Evolutionary conservation across 2,329 filamentous ascomycete species (phyloP), one percentile per base, ranked within the genome.

Genomic region (Paradendryphiella salina): DNA sequence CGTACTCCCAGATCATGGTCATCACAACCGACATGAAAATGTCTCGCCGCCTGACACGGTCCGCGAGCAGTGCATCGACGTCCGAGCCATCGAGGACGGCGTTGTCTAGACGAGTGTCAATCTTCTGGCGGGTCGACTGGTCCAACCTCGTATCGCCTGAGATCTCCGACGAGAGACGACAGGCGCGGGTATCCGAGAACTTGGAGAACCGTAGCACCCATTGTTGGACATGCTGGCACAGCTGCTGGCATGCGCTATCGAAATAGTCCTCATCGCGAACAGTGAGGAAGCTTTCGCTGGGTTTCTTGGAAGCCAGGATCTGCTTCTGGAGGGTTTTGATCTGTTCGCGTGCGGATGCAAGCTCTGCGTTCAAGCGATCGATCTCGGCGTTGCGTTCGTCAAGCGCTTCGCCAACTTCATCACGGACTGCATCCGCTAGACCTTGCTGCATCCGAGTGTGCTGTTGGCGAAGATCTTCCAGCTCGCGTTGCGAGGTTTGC

Each of bases 1-100:
- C 87, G 69, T 95, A 96, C 74, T 99, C 94, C 92, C 92, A 99
- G 43, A 99, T 86, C 91, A 99, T 96, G 55, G 89, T 94, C 92
- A 97, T 97, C 48, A 93, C 90, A 73, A 99, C 91, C 31, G 91
- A 94, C 90, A 97, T 96, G 80, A 99, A 96, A 51, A 97, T 86
- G 72, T 97, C 93, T 53, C 93, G 86, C 54, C 94, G 87, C 66
- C 84, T 86, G 46, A 96, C 88, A 32, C 95, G 89, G 72, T 99
- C 93, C 60, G 83, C 83, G 40, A 99, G 85, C 67, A 96, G 94
- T 50, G 80, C 79, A 73, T 97, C 91, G 57, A 96, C 91, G 69
- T 97, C 92, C 37, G 90, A 90, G 56, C 93, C 94, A 75, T 99
- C 95, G 20, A 99, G 82, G 46, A 99, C 86, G 54, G 90, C 85